phyloP scores from a whole-genome alignment of 2,329 filamentous ascomycete species.

The Fonsecaea multimorphosa region DNA sequence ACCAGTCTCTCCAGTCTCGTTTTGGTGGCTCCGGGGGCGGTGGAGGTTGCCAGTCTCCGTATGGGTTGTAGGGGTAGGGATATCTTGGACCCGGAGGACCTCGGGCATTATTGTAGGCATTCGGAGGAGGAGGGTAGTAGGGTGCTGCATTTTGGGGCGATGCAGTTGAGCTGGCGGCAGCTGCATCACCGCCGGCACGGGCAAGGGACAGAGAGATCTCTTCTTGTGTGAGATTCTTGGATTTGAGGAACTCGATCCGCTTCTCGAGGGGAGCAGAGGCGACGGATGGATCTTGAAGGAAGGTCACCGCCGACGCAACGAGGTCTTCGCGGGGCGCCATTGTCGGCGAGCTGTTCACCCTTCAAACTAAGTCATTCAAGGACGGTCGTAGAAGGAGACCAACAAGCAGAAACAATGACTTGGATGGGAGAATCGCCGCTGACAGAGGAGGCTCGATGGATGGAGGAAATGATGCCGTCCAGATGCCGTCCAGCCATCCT shows the following conservation, averaged over 20 bases:
- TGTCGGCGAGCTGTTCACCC: constrained; percentile 30
- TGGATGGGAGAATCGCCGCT: neutral
- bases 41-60: constrained; percentile 58
- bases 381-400: neutral
- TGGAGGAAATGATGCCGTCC: constrained; percentile 2
- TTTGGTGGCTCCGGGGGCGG: constrained; percentile 70
- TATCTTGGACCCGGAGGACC: constrained; percentile 49
- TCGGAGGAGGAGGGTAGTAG: constrained; percentile 55
- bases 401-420: neutral
- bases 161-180: constrained; percentile 55
- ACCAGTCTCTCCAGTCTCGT: constrained; percentile 97
- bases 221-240: constrained; percentile 96
- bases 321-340: constrained; percentile 95
- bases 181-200: constrained; percentile 53
- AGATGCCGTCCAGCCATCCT: constrained; percentile 13
- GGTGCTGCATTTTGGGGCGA: constrained; percentile 49
- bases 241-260: constrained; percentile 87
- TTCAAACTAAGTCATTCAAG: constrained; percentile 11
- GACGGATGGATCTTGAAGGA: constrained; percentile 93
- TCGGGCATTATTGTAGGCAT: constrained; percentile 42
- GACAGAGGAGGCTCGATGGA: neutral
- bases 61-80: constrained; percentile 59
- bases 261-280: constrained; percentile 89
- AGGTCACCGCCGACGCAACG: constrained; percentile 77
- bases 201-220: constrained; percentile 87